Evolutionary conservation across 2,329 filamentous ascomycete species (phyloP).

Genomic region (Penicillium sp.): DNA sequence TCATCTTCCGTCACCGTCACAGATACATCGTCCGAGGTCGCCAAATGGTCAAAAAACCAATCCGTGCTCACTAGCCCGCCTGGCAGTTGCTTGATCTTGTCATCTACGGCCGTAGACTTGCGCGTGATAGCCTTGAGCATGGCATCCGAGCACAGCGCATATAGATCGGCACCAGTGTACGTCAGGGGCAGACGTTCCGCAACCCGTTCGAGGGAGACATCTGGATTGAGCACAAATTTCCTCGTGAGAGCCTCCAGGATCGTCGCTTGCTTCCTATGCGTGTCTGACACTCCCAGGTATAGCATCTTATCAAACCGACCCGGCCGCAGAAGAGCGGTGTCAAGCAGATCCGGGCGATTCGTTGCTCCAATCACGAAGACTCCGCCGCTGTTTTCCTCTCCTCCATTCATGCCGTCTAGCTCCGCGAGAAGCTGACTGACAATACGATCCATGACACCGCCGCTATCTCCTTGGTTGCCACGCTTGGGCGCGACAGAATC

Average conservation of each 20-base stretch:
- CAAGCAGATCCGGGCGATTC: slow-evolving; percentile 87
- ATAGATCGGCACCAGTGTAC: slow-evolving; percentile 96
- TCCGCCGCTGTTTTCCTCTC: slow-evolving; percentile 71
- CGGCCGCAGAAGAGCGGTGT: slow-evolving; percentile 82
- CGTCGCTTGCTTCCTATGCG: slow-evolving; percentile 90
- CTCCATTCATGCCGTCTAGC: slow-evolving; percentile 95
- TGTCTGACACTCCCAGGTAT: slow-evolving; percentile 93
- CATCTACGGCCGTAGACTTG: slow-evolving; percentile 77
- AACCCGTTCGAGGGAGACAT: slow-evolving; percentile 70
- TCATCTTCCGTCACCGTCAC: slow-evolving; percentile 89
- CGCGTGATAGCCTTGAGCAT: slow-evolving; percentile 99
- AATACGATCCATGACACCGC: slow-evolving; percentile 97
- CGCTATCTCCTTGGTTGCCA: slow-evolving; percentile 94
- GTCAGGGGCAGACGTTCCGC: slow-evolving; percentile 82
- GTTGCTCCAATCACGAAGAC: slow-evolving; percentile 97
- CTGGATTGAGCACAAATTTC: slow-evolving; percentile 84
- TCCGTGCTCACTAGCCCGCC: slow-evolving; percentile 69
- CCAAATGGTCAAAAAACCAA: slow-evolving; percentile 93
- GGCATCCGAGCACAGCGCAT: slow-evolving; percentile 92
- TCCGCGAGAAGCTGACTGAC: slow-evolving; percentile 93
- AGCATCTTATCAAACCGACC: slow-evolving; percentile 98
- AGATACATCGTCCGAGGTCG: slow-evolving; percentile 74
- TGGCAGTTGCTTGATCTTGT: slow-evolving; percentile 68
- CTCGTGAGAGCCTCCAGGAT: slow-evolving; percentile 92
- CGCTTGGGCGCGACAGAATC: slow-evolving; percentile 96